A percentile compares a stretch with the other conserved stretches of the same genome.
Conservation (phyloP, 2,329 filamentous ascomycete genomes). For the Xylaria sp. region DNA sequence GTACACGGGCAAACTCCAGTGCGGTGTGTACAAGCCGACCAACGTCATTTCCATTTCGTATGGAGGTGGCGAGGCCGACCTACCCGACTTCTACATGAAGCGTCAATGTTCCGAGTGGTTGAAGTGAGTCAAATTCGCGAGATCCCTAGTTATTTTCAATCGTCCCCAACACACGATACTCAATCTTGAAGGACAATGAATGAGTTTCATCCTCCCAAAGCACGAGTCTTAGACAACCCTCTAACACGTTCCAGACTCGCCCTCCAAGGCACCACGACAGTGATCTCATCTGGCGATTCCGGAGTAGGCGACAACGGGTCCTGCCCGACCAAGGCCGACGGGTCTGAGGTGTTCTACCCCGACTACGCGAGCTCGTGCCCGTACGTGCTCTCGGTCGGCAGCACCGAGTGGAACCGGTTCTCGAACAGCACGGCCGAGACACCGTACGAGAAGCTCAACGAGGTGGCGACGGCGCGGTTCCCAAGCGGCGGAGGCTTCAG, state of each 20-base stretch:
- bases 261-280: slow-evolving; percentile 30
- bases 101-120: slow-evolving; percentile 32
- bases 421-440: slow-evolving; percentile 21
- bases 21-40: slow-evolving; percentile 31
- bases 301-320: slow-evolving; percentile 44
- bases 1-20: slow-evolving; percentile 30
- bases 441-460: slow-evolving; percentile 32
- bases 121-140: slow-evolving; percentile 24
- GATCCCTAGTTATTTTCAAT: slow-evolving; percentile 26
- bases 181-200: too few relatives aligned
- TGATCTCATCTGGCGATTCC: slow-evolving; percentile 30
- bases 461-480: slow-evolving; percentile 34
- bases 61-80: slow-evolving; percentile 24
- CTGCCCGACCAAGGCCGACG: slow-evolving; percentile 30
- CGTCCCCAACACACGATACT: neutral
- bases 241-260: slow-evolving; percentile 18
- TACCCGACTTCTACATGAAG: slow-evolving; percentile 29
- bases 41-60: slow-evolving; percentile 34
- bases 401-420: slow-evolving; percentile 32
- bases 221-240: neutral
- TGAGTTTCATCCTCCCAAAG: too few relatives aligned
- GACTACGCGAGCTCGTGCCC: slow-evolving; percentile 56
- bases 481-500: slow-evolving; percentile 51
- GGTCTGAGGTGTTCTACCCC: slow-evolving; percentile 31
- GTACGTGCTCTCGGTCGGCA: slow-evolving; percentile 54